These are phyloP conservation scores for Puccinia triticina DNA, from an alignment of 1,284 basidiomycete species.

Conservation along the genomic window DNA sequence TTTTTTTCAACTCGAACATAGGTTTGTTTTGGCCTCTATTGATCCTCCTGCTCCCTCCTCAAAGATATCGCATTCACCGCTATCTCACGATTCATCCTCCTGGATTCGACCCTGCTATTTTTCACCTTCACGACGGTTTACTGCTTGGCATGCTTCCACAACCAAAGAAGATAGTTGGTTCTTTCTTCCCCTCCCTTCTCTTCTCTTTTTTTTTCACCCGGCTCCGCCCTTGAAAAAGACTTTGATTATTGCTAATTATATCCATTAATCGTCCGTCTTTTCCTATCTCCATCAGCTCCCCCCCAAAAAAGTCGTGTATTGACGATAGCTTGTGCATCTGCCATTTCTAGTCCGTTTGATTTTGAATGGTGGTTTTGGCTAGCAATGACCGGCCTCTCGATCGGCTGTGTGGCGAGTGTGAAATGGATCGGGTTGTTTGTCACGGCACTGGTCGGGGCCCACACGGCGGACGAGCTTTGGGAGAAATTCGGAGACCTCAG, in stretches of 20 bases:
- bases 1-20: background rate
- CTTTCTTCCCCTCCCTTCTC: background rate
- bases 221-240: background rate
- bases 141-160: conserved; percentile 93
- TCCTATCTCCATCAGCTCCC: background rate
- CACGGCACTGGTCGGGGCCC: conserved; percentile 88
- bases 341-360: conserved; percentile 82
- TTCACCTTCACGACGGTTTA: conserved; percentile 97
- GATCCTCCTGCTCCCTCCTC: conserved; percentile 4
- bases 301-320: background rate
- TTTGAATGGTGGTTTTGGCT: conserved; percentile 98
- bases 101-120: conserved; percentile 97
- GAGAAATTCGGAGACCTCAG: conserved; percentile 94
- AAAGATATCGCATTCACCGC: conserved; percentile 88
- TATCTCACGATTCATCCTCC: conserved; percentile 93
- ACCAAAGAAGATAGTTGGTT: conserved; percentile 68
- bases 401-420: conserved; percentile 93
- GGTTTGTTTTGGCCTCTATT: too few relatives aligned
- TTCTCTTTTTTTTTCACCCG: background rate
- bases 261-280: background rate
- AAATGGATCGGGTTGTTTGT: conserved; percentile 97
- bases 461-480: conserved; percentile 98
- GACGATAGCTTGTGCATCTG: background rate
- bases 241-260: too few relatives aligned
- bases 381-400: conserved; percentile 82